These are phyloP conservation scores for Sequoia sempervirens DNA, from an alignment of 75 land plant genomes.

Conservation along the genomic window DNA sequence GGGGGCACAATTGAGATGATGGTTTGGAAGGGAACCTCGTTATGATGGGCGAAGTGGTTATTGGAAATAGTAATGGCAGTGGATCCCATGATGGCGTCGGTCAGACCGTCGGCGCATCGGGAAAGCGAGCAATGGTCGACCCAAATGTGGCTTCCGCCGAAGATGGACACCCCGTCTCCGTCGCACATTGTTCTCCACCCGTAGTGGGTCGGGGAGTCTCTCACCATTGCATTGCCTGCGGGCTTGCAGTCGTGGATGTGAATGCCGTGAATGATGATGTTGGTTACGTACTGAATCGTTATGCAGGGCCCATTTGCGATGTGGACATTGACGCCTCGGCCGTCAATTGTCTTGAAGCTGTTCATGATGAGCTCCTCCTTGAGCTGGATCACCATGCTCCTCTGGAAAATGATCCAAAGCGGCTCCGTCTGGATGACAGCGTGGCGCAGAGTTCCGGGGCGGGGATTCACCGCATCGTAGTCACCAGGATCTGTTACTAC, in stretches of 20 bases:
- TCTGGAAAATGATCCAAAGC: slow-evolving; percentile 24
- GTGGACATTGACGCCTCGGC: slow-evolving; percentile 28
- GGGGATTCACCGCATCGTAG: slow-evolving; percentile 21
- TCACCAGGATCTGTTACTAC: slow-evolving; percentile 25
- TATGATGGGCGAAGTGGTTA: slow-evolving; percentile 19
- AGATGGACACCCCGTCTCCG: slow-evolving; percentile 19
- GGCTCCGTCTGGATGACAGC: slow-evolving; percentile 26
- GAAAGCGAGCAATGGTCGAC: slow-evolving; percentile 18
- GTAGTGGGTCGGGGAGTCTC: slow-evolving; percentile 17
- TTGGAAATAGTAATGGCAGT: slow-evolving; percentile 21
- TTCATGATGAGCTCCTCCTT: slow-evolving; percentile 28
- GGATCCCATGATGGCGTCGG: slow-evolving; percentile 21
- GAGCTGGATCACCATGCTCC: slow-evolving; percentile 25
- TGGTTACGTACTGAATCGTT: slow-evolving; percentile 13
- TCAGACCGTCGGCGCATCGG: slow-evolving; percentile 17
- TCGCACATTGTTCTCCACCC: slow-evolving; percentile 11
- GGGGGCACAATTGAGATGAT: background rate
- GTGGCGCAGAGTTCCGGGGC: slow-evolving; percentile 25
- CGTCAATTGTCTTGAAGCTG: slow-evolving; percentile 36
- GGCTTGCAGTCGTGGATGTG: slow-evolving; percentile 26
- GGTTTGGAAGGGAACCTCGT: slow-evolving; percentile 11
- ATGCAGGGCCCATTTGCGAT: slow-evolving; percentile 28
- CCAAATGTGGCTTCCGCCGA: slow-evolving; percentile 18
- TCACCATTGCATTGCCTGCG: slow-evolving; percentile 13
- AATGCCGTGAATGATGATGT: slow-evolving; percentile 28